Conservation (phyloP, 495 filamentous ascomycete genomes). For the Tetracladium marchalianum region DNA sequence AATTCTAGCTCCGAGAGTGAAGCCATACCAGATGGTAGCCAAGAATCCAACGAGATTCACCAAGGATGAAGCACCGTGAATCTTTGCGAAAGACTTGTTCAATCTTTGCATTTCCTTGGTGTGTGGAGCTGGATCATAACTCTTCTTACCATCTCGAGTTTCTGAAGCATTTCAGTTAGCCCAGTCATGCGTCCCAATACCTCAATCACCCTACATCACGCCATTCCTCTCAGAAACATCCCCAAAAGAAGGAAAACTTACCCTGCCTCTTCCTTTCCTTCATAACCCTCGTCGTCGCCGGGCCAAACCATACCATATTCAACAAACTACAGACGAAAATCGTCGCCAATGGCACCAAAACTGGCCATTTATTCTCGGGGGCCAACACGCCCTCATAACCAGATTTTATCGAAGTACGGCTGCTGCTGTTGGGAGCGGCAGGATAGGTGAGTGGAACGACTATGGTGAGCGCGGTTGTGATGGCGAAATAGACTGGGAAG, state of each 20-base stretch:
- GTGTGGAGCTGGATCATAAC: constrained; percentile 62
- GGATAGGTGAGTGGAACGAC: constrained; percentile 76
- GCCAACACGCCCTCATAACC: constrained; percentile 47
- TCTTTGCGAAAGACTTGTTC: constrained; percentile 66
- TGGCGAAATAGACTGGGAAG: constrained; percentile 77
- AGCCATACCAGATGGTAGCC: constrained; percentile 62
- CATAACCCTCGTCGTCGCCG: constrained; percentile 63
- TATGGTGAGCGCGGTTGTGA: constrained; percentile 66
- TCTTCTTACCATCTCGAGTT: constrained; percentile 73
- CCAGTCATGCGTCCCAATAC: background rate
- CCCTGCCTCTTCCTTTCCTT: constrained; percentile 65
- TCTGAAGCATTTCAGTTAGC: constrained; percentile 26
- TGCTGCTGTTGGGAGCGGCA: background rate
- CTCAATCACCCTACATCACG: background rate
- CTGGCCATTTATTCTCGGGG: constrained; percentile 42
- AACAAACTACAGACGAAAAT: constrained; percentile 52
- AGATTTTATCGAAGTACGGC: constrained; percentile 8
- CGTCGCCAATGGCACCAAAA: constrained; percentile 53
- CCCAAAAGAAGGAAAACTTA: constrained; percentile 24
- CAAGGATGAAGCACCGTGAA: constrained; percentile 71
- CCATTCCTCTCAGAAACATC: constrained; percentile 10
- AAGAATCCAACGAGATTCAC: constrained; percentile 62
- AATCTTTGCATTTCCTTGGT: constrained; percentile 71
- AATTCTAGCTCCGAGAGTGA: constrained; percentile 23
- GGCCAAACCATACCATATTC: constrained; percentile 61